These are phyloP conservation scores for Colletotrichum camelliae DNA, from an alignment of 2,329 filamentous ascomycete species.

Conservation along the genomic window DNA sequence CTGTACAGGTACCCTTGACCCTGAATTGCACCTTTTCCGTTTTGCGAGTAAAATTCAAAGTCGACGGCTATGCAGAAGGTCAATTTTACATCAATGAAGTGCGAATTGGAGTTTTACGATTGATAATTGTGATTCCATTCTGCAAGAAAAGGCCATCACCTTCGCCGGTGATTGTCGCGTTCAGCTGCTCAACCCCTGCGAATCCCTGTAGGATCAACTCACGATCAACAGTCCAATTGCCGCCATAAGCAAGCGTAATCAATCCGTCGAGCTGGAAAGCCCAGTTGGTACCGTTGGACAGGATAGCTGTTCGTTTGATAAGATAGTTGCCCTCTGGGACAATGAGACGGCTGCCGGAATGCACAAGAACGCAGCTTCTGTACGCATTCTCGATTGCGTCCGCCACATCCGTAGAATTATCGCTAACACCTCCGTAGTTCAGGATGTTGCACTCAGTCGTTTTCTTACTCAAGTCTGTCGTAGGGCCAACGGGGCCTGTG, in stretches of 20 bases:
- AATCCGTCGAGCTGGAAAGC: background rate
- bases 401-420: background rate
- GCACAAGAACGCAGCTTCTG: background rate
- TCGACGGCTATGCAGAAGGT: background rate
- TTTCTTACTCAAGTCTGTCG: background rate
- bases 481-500: background rate
- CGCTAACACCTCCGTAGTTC: background rate
- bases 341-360: background rate
- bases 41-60: background rate
- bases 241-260: background rate
- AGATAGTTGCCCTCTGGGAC: background rate
- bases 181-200: background rate
- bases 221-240: background rate
- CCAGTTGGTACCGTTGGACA: background rate
- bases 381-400: background rate
- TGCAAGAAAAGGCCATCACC: background rate
- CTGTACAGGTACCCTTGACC: background rate
- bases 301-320: background rate
- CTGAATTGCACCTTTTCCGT: background rate
- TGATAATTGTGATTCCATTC: background rate
- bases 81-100: accelerated
- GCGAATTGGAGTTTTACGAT: background rate
- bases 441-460: background rate
- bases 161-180: background rate
- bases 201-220: background rate